phyloP scores from a whole-genome alignment of 2,329 filamentous ascomycete species.

The Aspergillus sp. region DNA sequence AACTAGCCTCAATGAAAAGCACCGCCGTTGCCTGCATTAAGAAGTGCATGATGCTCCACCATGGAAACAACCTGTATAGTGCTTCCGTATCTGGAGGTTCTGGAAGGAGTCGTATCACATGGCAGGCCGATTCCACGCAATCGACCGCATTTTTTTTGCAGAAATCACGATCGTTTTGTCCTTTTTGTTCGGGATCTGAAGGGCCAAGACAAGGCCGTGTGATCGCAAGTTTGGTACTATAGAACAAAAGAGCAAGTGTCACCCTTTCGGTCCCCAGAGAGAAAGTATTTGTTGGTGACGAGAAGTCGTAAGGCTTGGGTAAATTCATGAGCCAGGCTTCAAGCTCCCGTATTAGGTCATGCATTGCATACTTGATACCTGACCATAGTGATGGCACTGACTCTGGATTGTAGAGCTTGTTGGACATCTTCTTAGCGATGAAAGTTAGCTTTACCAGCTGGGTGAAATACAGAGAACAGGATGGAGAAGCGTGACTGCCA shows the following conservation, averaged over 20 bases:
- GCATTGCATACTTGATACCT: conserved; percentile 39
- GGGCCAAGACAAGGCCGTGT: conserved; percentile 46
- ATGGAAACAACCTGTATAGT: conserved; percentile 40
- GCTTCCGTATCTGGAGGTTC: conserved; percentile 37
- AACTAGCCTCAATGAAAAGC: conserved; percentile 45
- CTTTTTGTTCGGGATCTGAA: conserved; percentile 34
- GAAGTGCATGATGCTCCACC: conserved; percentile 47
- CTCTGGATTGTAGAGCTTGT: conserved; percentile 41
- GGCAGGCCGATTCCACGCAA: conserved; percentile 45
- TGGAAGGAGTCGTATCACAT: conserved; percentile 41
- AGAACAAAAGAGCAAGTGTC: conserved; percentile 43
- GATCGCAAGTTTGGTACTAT: conserved; percentile 44
- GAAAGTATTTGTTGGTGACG: conserved; percentile 36
- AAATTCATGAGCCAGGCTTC: conserved; percentile 43
- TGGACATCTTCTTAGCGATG: conserved; percentile 38
- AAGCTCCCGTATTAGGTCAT: conserved; percentile 37
- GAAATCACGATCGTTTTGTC: conserved; percentile 29
- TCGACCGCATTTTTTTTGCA: conserved; percentile 39
- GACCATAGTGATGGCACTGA: conserved; percentile 37
- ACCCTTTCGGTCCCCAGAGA: conserved; percentile 36
- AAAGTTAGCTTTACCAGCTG: conserved; percentile 38
- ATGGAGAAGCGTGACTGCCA: conserved; percentile 25
- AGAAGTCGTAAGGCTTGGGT: conserved; percentile 41
- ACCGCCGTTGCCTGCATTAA: conserved; percentile 46
- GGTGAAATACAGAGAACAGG: conserved; percentile 42